A percentile compares a stretch with the other conserved stretches of the same genome.
Evolutionary conservation across 2,329 filamentous ascomycete genomes (phyloP).

Genomic region (Zasmidium citrigriseum): DNA sequence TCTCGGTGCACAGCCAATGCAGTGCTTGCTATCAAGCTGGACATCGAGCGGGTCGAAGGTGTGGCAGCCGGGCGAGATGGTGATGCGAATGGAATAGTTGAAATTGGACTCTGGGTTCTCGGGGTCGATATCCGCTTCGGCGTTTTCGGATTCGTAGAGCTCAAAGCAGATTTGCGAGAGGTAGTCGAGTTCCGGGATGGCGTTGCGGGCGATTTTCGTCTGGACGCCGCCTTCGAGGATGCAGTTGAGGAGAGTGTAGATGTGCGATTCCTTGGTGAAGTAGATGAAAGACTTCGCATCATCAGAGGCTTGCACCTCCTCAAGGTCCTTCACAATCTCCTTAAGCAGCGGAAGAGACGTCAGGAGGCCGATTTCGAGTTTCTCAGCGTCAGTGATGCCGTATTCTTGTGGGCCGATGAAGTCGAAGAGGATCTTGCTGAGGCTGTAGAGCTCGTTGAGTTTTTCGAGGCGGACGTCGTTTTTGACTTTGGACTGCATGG

Average conservation of each 20-base stretch:
- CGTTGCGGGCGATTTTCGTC: conserved; percentile 93
- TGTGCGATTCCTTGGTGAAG: conserved; percentile 98
- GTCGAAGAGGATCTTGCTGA: conserved; percentile 94
- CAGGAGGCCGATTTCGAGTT: conserved; percentile 95
- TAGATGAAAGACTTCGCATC: conserved; percentile 97
- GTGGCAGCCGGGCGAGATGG: conserved; percentile 92
- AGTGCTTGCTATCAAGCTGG: conserved; percentile 92
- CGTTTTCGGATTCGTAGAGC: conserved; percentile 89
- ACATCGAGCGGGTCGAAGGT: conserved; percentile 96
- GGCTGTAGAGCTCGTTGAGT: conserved; percentile 85
- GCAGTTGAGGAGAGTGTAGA: conserved; percentile 96
- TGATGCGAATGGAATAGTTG: conserved; percentile 94
- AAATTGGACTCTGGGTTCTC: conserved; percentile 48
- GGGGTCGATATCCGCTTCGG: conserved; percentile 63
- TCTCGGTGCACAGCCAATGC: conserved; percentile 90
- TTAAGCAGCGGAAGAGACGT: conserved; percentile 91
- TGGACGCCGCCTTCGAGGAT: conserved; percentile 96
- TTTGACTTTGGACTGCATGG: conserved; percentile 66
- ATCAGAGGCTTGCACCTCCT: conserved; percentile 93
- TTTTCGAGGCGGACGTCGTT: conserved; percentile 83
- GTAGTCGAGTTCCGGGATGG: conserved; percentile 96
- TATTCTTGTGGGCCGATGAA: conserved; percentile 99
- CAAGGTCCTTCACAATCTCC: conserved; percentile 94
- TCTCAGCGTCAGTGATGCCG: conserved; percentile 91
- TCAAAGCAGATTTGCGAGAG: conserved; percentile 98